Evolutionary conservation across 495 filamentous ascomycete species (phyloP).

Genomic region (Daldinia concentrica): DNA sequence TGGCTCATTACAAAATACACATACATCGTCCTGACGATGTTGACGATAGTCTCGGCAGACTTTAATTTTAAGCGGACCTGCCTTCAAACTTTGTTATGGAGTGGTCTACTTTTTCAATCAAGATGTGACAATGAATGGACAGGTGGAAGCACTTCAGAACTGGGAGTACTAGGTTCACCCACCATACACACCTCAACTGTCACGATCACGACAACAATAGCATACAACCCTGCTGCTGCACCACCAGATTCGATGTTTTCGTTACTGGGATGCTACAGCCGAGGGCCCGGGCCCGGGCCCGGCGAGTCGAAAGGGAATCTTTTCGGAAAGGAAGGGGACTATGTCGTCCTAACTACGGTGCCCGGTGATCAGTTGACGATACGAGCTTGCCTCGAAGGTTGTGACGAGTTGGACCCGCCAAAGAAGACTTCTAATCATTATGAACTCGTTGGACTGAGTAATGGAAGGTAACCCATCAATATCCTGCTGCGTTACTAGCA

Average conservation of each 20-base stretch:
- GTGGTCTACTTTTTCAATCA: constrained; percentile 27
- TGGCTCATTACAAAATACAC: constrained; percentile 22
- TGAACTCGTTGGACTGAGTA: constrained; percentile 27
- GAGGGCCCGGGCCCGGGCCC: neutral
- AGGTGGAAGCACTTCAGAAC: constrained; percentile 23
- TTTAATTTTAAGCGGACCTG: constrained; percentile 30
- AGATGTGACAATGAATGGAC: constrained; percentile 24
- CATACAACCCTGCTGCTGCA: constrained; percentile 30
- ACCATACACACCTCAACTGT: constrained; percentile 19
- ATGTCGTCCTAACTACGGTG: constrained; percentile 1
- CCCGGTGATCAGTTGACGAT: constrained; percentile 23
- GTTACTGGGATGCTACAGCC: constrained; percentile 30
- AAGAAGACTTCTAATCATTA: constrained; percentile 7
- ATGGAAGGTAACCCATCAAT: constrained; percentile 28
- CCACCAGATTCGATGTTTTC: constrained; percentile 24
- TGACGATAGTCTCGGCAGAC: constrained; percentile 22
- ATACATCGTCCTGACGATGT: constrained; percentile 24
- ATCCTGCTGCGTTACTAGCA: neutral
- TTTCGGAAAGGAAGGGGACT: constrained; percentile 22
- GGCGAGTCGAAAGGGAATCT: constrained; percentile 3
- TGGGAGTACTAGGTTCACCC: constrained; percentile 23
- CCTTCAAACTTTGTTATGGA: constrained; percentile 26
- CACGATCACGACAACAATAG: constrained; percentile 41
- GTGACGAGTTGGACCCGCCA: constrained; percentile 6
- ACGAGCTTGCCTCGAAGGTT: constrained; percentile 26